phyloP scores from a whole-genome alignment of 306 rosid species.

The Lathyrus tuberosus region DNA sequence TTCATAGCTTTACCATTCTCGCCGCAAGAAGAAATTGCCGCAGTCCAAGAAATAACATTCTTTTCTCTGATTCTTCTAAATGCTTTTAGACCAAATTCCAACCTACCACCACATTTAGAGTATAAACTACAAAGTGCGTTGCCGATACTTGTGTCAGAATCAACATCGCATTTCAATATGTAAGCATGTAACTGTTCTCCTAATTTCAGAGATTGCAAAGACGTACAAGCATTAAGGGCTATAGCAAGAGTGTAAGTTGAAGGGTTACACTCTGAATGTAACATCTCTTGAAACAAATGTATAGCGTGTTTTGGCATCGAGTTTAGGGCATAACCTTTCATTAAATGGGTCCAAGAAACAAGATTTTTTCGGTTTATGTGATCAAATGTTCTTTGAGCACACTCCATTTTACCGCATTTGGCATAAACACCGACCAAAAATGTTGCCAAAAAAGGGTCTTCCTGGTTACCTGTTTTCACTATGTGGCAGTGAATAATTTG shows the following conservation, averaged over 20 bases:
- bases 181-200: slow-evolving; percentile 84
- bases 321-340: slow-evolving; percentile 68
- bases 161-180: slow-evolving; percentile 63
- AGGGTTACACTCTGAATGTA: slow-evolving; percentile 70
- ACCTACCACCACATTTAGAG: slow-evolving; percentile 59
- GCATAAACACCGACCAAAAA: slow-evolving; percentile 68
- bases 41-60: slow-evolving; percentile 87
- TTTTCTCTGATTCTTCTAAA: slow-evolving; percentile 63
- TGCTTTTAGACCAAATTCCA: slow-evolving; percentile 59
- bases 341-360: slow-evolving; percentile 72
- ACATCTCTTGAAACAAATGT: slow-evolving; percentile 68
- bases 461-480: slow-evolving; percentile 64
- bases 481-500: slow-evolving; percentile 67
- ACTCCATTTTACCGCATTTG: slow-evolving; percentile 66
- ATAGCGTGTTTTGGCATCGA: slow-evolving; percentile 57
- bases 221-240: slow-evolving; percentile 66
- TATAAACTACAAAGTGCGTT: slow-evolving; percentile 85
- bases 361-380: slow-evolving; percentile 59
- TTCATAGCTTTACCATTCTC: slow-evolving; percentile 62
- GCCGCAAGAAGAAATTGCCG: slow-evolving; percentile 71
- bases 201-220: slow-evolving; percentile 48
- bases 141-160: slow-evolving; percentile 74
- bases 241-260: slow-evolving; percentile 68
- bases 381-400: slow-evolving; percentile 64
- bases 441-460: slow-evolving; percentile 57